Evolutionary conservation across 1,139 yeast genomes (phyloP), one percentile per base, ranked within the genome.

Genomic region (Saccharomycopsis phalli): DNA sequence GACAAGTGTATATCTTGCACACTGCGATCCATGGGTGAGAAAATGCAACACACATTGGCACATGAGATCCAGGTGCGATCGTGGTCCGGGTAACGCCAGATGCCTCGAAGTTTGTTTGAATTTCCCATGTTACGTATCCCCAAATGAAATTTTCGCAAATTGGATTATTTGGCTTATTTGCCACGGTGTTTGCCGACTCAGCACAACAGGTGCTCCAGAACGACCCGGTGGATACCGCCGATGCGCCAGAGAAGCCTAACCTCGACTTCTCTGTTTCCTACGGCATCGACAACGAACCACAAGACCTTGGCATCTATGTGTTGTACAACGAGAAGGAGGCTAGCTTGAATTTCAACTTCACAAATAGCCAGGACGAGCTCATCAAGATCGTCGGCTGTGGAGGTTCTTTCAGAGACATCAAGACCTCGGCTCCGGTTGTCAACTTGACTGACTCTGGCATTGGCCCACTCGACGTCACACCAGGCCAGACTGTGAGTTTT

Each of bases 311-410:
- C 4, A 33, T 56, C 69, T 41, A 51, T 47, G 51, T 72, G 74
- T 52, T 81, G 74, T 35, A 36, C 41, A 44, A 44, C 33, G 47
- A 44, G 25, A 79, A 80, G 36, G 65, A 68, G 32, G 62, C 76
- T 36, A 63, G 76, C 3, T 58, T 86, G 46, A 59, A 62, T 36
- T 79, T 81, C 58, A 57, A 63, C 4, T 68, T 82, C 45, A 54
- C 59, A 42, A 83, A 83, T 56, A 61, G 68, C 27, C 94, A 81
- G 54, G 70, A 66, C 2, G 58, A 54, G 22, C 71, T 69, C 7
- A 61, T 71, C 37, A 65, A 74, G 19, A 62, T 86, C 42, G 74
- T 80, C 37, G 94, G 88, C 38, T 74, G 80, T 41, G 86, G 88
- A 46, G 95, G 95, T 40, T 59, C 72, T 38, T 69, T 84, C 59